Conservation (phyloP, 441 rosid genomes). For the Gossypium trilobum region DNA sequence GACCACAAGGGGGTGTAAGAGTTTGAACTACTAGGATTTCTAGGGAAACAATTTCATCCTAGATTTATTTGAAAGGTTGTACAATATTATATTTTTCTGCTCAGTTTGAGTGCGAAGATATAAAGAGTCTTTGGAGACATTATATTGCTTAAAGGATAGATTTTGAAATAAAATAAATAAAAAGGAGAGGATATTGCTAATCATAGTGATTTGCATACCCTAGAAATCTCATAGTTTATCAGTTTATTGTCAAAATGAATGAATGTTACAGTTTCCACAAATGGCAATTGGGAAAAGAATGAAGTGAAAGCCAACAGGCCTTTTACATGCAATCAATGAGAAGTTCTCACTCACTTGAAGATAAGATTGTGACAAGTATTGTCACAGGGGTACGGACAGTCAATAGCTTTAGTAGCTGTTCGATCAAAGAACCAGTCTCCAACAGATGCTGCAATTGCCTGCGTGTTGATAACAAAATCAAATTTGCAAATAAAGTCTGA, state of each 20-base stretch:
- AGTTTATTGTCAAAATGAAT: conserved; percentile 14
- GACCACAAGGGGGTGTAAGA: background rate
- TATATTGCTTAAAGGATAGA: background rate
- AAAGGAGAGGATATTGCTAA: background rate
- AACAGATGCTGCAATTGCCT: conserved; percentile 50
- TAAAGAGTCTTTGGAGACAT: background rate
- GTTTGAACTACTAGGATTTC: background rate
- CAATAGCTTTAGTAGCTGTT: conserved; percentile 30
- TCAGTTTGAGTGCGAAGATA: background rate
- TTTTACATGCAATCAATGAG: conserved; percentile 19
- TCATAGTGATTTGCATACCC: conserved; percentile 12
- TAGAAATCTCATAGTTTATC: conserved; percentile 4
- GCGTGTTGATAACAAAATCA: conserved; percentile 12
- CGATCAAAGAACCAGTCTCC: conserved; percentile 59
- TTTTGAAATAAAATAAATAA: background rate
- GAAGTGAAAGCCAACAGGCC: conserved; percentile 12
- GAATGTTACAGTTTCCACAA: conserved; percentile 22
- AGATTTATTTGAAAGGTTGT: too few relatives aligned
- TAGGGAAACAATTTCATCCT: background rate
- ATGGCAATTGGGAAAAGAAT: conserved; percentile 9
- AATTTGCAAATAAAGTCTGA: background rate
- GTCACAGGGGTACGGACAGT: conserved; percentile 53
- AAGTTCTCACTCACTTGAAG: conserved; percentile 35
- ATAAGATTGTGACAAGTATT: conserved; percentile 43
- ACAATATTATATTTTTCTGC: background rate